Conservation (phyloP, 306 rosid genomes). For the Adenanthera pavonina region DNA sequence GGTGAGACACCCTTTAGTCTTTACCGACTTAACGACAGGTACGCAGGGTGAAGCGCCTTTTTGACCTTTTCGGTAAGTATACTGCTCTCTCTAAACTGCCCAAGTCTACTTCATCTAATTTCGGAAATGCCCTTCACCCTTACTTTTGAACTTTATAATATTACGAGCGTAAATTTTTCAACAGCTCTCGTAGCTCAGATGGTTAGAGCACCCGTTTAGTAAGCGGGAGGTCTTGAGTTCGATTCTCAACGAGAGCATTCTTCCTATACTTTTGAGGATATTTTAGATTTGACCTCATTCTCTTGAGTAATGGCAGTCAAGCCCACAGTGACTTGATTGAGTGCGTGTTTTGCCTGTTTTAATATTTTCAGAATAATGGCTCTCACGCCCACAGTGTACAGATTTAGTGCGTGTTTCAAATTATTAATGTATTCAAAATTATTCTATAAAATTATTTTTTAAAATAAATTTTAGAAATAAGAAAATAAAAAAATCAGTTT, state of each 20-base stretch:
- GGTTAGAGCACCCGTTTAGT: constrained; percentile 81
- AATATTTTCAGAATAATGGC: too few relatives aligned
- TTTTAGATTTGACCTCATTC: background rate
- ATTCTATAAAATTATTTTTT: too few relatives aligned
- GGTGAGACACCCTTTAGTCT: background rate
- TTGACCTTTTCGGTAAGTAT: background rate
- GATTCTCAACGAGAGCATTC: constrained; percentile 65
- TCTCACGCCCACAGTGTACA: too few relatives aligned
- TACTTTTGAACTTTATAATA: background rate
- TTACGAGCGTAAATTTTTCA: accelerated
- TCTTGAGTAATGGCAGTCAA: too few relatives aligned
- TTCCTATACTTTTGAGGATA: background rate
- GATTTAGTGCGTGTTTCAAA: too few relatives aligned
- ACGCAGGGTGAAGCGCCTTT: background rate
- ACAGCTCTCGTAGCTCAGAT: constrained; percentile 71
- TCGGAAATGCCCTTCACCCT: background rate
- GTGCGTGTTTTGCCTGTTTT: too few relatives aligned
- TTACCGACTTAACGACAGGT: background rate
- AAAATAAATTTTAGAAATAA: too few relatives aligned
- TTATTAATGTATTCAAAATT: too few relatives aligned
- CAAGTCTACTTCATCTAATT: background rate
- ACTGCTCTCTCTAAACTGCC: background rate
- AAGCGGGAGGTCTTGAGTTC: constrained; percentile 83
- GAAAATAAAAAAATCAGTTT: too few relatives aligned
- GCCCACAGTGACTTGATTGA: too few relatives aligned